Conservation (phyloP, 805 yeast genomes). For the Sugiyamaella americana region DNA sequence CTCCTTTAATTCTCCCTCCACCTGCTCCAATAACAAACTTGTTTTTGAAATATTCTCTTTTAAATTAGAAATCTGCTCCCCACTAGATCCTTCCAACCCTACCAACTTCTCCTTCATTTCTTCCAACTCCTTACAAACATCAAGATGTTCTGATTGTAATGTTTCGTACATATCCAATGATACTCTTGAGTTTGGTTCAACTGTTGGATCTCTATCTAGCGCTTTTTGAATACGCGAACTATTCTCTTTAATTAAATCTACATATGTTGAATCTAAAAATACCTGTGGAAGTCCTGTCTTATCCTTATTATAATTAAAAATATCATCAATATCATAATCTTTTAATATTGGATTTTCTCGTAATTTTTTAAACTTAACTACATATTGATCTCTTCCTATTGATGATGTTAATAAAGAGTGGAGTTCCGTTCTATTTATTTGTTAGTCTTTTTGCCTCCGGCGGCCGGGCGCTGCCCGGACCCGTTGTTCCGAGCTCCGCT, state of each 20-base stretch:
- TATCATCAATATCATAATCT: constrained; percentile 47
- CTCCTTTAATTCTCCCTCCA: constrained; percentile 12
- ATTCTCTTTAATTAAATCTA: constrained; percentile 62
- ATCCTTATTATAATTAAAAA: constrained; percentile 52
- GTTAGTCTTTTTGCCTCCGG: too few species aligned
- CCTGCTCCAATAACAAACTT: constrained; percentile 32
- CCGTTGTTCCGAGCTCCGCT: too few species aligned
- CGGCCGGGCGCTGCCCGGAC: too few species aligned
- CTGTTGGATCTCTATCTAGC: constrained; percentile 63
- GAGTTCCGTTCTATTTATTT: constrained; percentile 54
- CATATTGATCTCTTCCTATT: constrained; percentile 77
- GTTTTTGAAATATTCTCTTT: constrained; percentile 25
- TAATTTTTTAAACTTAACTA: constrained; percentile 66
- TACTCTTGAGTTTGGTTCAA: constrained; percentile 62
- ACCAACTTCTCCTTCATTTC: constrained; percentile 24
- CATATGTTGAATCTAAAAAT: constrained; percentile 60
- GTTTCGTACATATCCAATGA: constrained; percentile 52
- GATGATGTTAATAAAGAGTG: constrained; percentile 58
- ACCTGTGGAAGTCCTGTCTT: constrained; percentile 85
- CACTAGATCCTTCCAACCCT: constrained; percentile 24
- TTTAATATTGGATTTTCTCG: constrained; percentile 52
- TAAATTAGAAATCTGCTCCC: constrained; percentile 26
- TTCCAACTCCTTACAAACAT: constrained; percentile 18
- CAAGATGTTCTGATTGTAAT: constrained; percentile 27
- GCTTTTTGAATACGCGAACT: constrained; percentile 62